These are phyloP conservation scores for Trichoderma sp. DNA, from an alignment of 2,329 filamentous ascomycete genomes.

Conservation along the genomic window DNA sequence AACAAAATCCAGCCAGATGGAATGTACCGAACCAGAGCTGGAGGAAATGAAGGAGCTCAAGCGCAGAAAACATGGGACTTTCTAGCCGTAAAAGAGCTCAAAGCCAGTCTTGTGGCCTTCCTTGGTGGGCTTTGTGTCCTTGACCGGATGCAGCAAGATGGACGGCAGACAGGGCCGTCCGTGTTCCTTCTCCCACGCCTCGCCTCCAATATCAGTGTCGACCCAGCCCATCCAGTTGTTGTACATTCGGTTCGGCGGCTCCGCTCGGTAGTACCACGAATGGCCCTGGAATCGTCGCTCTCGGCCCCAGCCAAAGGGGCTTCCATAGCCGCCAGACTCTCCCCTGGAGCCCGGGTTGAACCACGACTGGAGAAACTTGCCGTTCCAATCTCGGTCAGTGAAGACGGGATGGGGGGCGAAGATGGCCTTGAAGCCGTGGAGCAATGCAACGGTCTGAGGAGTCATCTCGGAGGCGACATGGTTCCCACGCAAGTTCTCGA, in stretches of 20 bases:
- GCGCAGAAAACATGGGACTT: background rate
- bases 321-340: constrained; percentile 56
- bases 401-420: constrained; percentile 79
- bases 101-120: constrained; percentile 47
- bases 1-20: background rate
- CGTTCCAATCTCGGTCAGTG: constrained; percentile 73
- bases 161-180: constrained; percentile 62
- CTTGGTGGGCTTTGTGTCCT: constrained; percentile 57
- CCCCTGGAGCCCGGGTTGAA: constrained; percentile 63
- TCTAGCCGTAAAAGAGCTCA: constrained; percentile 44
- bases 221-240: constrained; percentile 66
- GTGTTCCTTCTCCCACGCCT: constrained; percentile 57
- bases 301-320: constrained; percentile 61
- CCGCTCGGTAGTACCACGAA: constrained; percentile 64
- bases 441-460: constrained; percentile 69
- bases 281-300: constrained; percentile 60
- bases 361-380: constrained; percentile 56
- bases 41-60: background rate
- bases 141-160: constrained; percentile 62
- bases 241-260: constrained; percentile 59
- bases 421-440: constrained; percentile 78
- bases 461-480: constrained; percentile 83
- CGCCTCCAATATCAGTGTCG: constrained; percentile 57
- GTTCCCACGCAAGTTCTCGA: constrained; percentile 71
- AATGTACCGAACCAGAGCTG: background rate